phyloP scores from a whole-genome alignment of 805 yeast genomes.

The Yarrowia divulgata region DNA sequence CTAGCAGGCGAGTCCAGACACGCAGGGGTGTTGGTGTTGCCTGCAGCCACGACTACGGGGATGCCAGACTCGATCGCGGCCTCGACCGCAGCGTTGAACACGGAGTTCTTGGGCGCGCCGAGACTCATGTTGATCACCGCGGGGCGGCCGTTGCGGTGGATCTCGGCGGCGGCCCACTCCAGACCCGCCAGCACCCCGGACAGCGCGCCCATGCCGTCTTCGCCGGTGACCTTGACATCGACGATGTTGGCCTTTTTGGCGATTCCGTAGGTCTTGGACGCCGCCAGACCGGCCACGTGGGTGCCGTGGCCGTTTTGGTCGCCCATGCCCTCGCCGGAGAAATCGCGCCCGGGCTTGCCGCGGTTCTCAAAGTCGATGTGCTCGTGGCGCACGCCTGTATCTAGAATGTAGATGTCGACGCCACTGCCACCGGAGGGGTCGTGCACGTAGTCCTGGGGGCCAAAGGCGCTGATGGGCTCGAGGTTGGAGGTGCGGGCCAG shows the following conservation, averaged over 20 bases:
- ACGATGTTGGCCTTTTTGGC: conserved; percentile 71
- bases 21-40: conserved; percentile 79
- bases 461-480: conserved; percentile 56
- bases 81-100: conserved; percentile 46
- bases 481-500: conserved; percentile 44
- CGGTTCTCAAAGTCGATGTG: conserved; percentile 53
- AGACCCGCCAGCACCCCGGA: conserved; percentile 52
- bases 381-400: conserved; percentile 68
- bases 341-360: conserved; percentile 81
- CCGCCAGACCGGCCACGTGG: conserved; percentile 89
- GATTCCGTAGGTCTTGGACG: conserved; percentile 80
- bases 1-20: conserved; percentile 89
- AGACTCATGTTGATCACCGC: conserved; percentile 45
- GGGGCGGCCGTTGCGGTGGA: conserved; percentile 47
- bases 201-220: conserved; percentile 67
- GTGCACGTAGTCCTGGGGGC: conserved; percentile 50
- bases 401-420: conserved; percentile 77
- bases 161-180: conserved; percentile 73
- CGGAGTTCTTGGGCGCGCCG: conserved; percentile 46
- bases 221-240: conserved; percentile 77
- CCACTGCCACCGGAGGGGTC: conserved; percentile 58
- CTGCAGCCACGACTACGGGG: conserved; percentile 54
- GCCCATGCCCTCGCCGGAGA: conserved; percentile 59
- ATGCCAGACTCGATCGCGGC: conserved; percentile 44
- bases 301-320: conserved; percentile 88